Evolutionary conservation across 345 rosid species (phyloP), one percentile per base, ranked within the genome.

Genomic region (Nephelium lappaceum): DNA sequence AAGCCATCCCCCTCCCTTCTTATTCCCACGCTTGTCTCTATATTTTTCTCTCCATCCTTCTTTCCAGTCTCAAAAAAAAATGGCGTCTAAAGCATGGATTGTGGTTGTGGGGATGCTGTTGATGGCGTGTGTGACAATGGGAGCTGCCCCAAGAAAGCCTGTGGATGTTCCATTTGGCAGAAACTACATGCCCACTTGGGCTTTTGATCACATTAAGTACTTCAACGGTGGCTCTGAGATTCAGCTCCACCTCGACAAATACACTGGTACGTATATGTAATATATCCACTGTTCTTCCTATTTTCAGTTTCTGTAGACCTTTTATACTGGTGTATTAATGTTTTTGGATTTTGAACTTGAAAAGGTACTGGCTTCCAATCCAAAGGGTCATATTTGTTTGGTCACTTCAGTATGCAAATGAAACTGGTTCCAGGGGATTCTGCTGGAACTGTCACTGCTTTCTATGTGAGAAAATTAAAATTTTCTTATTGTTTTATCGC

Each of bases 281-380:
- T 8, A 60, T 6, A 8, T 15, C 68, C 16, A 18, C 1, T 15
- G 6, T 19, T 24, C 18, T 61, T 2, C 51, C 18, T 14, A 24
- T 1, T n/a, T 8, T 18, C 27, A n/a, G 0, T 27, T 19, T 15
- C 3, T 5, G 5, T 9, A 19, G 12, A 3, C 42, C 8, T 14
- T 5, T 3, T 24, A 5, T n/a, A 36, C 6, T 27, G 31, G 19
- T 27, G 10, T 9, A 6, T 36, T 25, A 10, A 23, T 2, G 7
- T 8, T 53, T 14, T 18, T 45, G 55, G 62, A 25, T 49, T 62
- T 73, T 71, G 25, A 8, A 25, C 16, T 71, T 60, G n/a, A 24
- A 58, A 75, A 93, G 98, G 98, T 16, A 90, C 98, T 41, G 97
- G 96, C 39, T 94, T 94, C 83, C 97, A 91, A 79, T 93, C 98